Percentiles rank a stretch among this genome's conserved stretches.
Conservation (phyloP, 306 rosid genomes). For the Pyrus betulifolia region DNA sequence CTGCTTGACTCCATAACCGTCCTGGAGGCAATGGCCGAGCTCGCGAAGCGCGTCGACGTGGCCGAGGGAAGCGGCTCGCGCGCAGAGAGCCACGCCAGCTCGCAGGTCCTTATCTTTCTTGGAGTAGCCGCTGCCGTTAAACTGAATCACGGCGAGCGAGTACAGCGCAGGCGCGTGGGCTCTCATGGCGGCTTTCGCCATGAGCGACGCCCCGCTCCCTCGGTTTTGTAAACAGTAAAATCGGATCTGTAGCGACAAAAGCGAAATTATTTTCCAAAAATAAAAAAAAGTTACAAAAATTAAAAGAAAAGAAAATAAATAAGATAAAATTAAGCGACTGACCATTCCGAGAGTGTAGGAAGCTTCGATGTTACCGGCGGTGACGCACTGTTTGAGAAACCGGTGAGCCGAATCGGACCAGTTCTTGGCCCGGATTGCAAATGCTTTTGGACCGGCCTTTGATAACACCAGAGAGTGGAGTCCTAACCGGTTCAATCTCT, state of each 20-base stretch:
- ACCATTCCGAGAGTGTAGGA: conserved; percentile 93
- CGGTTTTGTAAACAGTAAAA: conserved; percentile 75
- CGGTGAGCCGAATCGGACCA: conserved; percentile 67
- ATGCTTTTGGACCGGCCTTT: conserved; percentile 42
- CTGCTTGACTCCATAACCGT: conserved; percentile 70
- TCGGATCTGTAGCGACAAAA: conserved; percentile 46
- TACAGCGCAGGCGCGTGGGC: conserved; percentile 65
- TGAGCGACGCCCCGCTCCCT: conserved; percentile 50
- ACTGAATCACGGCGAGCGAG: conserved; percentile 81
- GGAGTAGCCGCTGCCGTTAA: conserved; percentile 84
- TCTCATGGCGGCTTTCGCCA: conserved; percentile 76
- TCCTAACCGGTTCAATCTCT: conserved; percentile 49
- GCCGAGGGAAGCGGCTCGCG: conserved; percentile 64
- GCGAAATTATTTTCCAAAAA: background rate
- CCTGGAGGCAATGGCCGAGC: conserved; percentile 82
- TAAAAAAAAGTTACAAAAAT: background rate
- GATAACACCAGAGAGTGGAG: conserved; percentile 56
- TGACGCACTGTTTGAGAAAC: conserved; percentile 51
- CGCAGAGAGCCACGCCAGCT: conserved; percentile 71
- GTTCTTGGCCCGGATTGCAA: conserved; percentile 36
- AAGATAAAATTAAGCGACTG: conserved; percentile 8
- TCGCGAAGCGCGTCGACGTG: conserved; percentile 84
- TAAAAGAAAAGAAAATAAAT: background rate
- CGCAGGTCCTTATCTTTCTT: conserved; percentile 54
- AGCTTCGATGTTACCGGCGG: conserved; percentile 76